Evolutionary conservation across 495 filamentous ascomycete species (phyloP), one percentile per base, ranked within the genome.

Genomic region (Penicillium flavigenum): DNA sequence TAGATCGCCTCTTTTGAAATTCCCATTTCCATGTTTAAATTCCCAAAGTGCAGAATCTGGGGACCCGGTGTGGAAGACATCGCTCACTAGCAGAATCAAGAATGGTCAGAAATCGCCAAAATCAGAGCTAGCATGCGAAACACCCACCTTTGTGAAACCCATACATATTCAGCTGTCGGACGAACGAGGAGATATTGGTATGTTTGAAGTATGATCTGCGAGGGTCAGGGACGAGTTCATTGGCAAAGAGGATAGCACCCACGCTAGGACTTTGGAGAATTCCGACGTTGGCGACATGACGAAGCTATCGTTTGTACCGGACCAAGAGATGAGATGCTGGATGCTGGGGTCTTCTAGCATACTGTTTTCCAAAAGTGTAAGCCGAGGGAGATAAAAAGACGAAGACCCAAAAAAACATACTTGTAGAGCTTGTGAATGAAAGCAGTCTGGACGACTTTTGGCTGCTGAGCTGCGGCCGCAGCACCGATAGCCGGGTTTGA

Each of bases 401-500:
- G 22, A 17, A 12, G 51, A 19, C 22, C 20, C 19, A 47, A n/a
- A 27, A 47, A n/a, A 20, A 76, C 87, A 55, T 81, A 98, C 93
- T 96, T 98, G 83, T 97, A 98, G 17, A 98, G 83, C 72, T 98
- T 98, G 72, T 98, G 94, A 58, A 98, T 98, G 68, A 98, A 98
- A n/a, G 94, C 94, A 24, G 94, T 97, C 74, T 98, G 94, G 29
- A 98, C 91, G 54, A 96, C 92, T 76, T 98, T 98, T 55, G 93
- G 92, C 71, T 96, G 92, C 71, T 96, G 92, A 57, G 91, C 87
- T 56, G 91, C 90, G 16, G 90, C 89, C 5, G 89, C 88, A 44
- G 91, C 91, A n/a, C 76, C 76, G 49, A 79, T 66, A 44, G 72
- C 70, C 38, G 73, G 71, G 83, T 86, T 57, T 55, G 72, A 60